Conservation (phyloP, 2,329 filamentous ascomycete species). For the Thielaviopsis euricoi region DNA sequence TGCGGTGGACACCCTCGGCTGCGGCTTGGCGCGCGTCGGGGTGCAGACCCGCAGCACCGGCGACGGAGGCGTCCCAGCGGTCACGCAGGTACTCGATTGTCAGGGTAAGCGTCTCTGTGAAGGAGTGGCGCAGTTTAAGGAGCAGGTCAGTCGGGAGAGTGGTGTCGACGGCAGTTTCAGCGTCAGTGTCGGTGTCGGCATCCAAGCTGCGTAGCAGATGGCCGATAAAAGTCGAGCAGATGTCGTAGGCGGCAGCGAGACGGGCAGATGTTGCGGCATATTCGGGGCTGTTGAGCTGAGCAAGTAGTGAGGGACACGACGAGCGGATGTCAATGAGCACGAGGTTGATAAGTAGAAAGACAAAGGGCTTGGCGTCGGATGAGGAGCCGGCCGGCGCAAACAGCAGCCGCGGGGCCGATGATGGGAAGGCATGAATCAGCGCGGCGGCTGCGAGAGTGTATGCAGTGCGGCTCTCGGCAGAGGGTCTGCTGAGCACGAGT, state of each 20-base stretch:
- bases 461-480: slow-evolving; percentile 35
- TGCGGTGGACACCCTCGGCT: slow-evolving; percentile 28
- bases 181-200: slow-evolving; percentile 16
- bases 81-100: slow-evolving; percentile 51
- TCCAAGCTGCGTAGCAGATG: slow-evolving; percentile 39
- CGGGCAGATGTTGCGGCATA: slow-evolving; percentile 36
- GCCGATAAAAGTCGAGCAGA: slow-evolving; percentile 44
- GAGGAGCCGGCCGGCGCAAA: slow-evolving; percentile 28
- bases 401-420: slow-evolving; percentile 28
- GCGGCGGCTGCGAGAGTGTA: slow-evolving; percentile 43
- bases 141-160: slow-evolving; percentile 25
- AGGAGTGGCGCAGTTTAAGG: slow-evolving; percentile 40
- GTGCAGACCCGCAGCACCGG: slow-evolving; percentile 44
- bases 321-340: slow-evolving; percentile 49
- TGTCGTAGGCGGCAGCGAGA: slow-evolving; percentile 43
- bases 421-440: slow-evolving; percentile 38
- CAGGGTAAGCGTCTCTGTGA: slow-evolving; percentile 46
- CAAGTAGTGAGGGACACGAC: slow-evolving; percentile 42
- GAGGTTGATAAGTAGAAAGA: slow-evolving; percentile 48
- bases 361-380: slow-evolving; percentile 33
- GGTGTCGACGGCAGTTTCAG: too few species aligned
- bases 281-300: slow-evolving; percentile 35
- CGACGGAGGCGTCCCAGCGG: slow-evolving; percentile 50
- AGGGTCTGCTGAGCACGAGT: slow-evolving; percentile 38
- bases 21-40: slow-evolving; percentile 32